Base-by-base conservation (phyloP, 2,329 filamentous ascomycete genomes). In the Onygenales sp. region DNA sequence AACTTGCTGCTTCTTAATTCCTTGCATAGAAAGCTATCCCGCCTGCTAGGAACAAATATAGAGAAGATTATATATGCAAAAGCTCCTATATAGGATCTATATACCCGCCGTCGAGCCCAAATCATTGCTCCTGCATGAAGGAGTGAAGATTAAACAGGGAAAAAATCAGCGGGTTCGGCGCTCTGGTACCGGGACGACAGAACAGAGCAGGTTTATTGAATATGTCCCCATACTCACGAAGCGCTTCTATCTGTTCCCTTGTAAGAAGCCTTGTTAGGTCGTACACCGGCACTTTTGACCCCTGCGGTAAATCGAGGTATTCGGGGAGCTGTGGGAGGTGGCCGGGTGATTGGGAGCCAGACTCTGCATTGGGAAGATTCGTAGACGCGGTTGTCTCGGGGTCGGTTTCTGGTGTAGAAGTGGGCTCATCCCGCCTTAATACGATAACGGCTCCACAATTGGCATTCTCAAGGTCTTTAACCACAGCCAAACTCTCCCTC, bases 91-190 rank as follows among this genome's bases (percentile, higher is more conserved):
- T 27, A 27, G 21, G 1, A 27, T 27, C 21, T 27, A 27, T 27
- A 27, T 27, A 27, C 21, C 21, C 1, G 21, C 21, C 3, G 21
- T 5, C 3, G 21, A 27, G 3, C 21, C 21, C 21, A 27, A 27
- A 27, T 27, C 21, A 27, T 27, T 58, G 55, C 35, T 58, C 53
- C 53, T 53, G 55, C 31, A 70, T 35, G 36, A 64, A 69, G 0
- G 62, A 64, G 54, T 71, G 65, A 9, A 73, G 56, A 53, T 65
- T 72, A 71, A 72, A 74, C 21, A 74, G 53, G 0, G 61, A 61
- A 55, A 70, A 53, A 56, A 72, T 63, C 27, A 66, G 60, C 21
- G 69, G 58, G 21, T 66, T 53, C 0, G 66, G 63, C 13, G 57
- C 51, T 27, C 56, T 52, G 5, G 63, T 59, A 35, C 63, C 61